phyloP scores from a whole-genome alignment of 2,329 filamentous ascomycete genomes.

The Tolypocladium album region DNA sequence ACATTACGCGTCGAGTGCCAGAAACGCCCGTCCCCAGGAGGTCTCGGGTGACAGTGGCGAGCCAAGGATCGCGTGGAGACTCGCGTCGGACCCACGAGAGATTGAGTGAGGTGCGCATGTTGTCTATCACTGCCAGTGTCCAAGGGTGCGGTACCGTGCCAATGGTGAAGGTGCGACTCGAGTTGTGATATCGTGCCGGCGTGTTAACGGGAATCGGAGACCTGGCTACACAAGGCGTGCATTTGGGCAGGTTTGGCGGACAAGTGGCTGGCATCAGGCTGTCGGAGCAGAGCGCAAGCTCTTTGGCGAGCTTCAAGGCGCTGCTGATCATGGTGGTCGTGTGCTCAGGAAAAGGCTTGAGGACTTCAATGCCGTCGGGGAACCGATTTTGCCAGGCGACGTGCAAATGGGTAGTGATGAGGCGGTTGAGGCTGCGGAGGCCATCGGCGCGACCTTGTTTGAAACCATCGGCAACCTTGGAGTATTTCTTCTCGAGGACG shows the following conservation, averaged over 20 bases:
- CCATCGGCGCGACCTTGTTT: slow-evolving; percentile 46
- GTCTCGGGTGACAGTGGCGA: slow-evolving; percentile 58
- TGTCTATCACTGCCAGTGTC: slow-evolving; percentile 61
- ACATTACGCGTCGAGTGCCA: slow-evolving; percentile 54
- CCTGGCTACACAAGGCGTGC: slow-evolving; percentile 57
- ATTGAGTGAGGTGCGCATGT: slow-evolving; percentile 50
- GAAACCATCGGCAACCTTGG: slow-evolving; percentile 53
- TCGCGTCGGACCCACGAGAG: slow-evolving; percentile 55
- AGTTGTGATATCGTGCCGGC: slow-evolving; percentile 59
- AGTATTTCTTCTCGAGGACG: slow-evolving; percentile 55
- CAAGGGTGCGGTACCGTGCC: slow-evolving; percentile 87
- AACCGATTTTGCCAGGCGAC: slow-evolving; percentile 75
- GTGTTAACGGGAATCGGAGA: slow-evolving; percentile 57
- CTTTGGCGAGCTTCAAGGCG: slow-evolving; percentile 60
- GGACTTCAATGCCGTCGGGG: slow-evolving; percentile 62
- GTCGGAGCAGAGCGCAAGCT: slow-evolving; percentile 64
- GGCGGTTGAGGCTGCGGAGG: slow-evolving; percentile 53
- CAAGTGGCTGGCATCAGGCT: slow-evolving; percentile 68
- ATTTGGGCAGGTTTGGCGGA: slow-evolving; percentile 69
- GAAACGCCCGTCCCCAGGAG: slow-evolving; percentile 51
- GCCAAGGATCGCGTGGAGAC: slow-evolving; percentile 68
- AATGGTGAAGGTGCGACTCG: slow-evolving; percentile 64
- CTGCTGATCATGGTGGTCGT: slow-evolving; percentile 63
- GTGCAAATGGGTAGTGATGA: slow-evolving; percentile 82
- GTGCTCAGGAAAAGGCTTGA: slow-evolving; percentile 69